Evolutionary conservation across 106 monocot species (phyloP).

Genomic region (Dendrobium huoshanense): DNA sequence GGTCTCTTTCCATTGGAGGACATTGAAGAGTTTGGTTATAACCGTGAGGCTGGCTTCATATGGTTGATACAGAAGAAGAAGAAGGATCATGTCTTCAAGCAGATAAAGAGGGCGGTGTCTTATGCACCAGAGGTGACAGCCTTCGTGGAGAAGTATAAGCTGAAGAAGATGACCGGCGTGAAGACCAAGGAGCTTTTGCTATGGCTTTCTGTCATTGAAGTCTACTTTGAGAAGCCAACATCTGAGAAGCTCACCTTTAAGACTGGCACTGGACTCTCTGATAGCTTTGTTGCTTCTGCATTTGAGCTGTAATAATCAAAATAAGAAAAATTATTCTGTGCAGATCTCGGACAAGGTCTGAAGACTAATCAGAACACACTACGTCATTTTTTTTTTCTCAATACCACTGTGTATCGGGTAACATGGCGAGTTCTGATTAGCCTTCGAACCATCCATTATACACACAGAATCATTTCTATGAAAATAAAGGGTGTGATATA

Average conservation of each 20-base stretch:
- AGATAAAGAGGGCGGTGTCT: constrained; percentile 14
- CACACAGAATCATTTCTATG: too few relatives aligned
- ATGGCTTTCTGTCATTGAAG: constrained; percentile 13
- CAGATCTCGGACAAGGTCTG: too few relatives aligned
- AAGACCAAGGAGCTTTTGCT: constrained; percentile 17
- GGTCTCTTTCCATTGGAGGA: too few relatives aligned
- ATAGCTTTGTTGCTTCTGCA: constrained; percentile 15
- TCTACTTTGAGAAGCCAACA: constrained; percentile 7
- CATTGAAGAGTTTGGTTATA: too few relatives aligned
- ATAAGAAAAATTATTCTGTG: too few relatives aligned
- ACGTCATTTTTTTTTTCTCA: too few relatives aligned
- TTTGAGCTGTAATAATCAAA: neutral
- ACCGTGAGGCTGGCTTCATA: neutral
- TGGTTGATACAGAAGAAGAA: constrained; percentile 11
- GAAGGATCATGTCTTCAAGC: constrained; percentile 9
- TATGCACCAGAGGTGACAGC: constrained; percentile 13
- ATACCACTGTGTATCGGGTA: too few relatives aligned
- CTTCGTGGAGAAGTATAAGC: constrained; percentile 2
- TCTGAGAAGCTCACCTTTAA: constrained; percentile 15
- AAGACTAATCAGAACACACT: neutral
- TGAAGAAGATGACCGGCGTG: constrained; percentile 16
- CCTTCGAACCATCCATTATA: rapidly evolving
- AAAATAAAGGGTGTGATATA: too few relatives aligned
- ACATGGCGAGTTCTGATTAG: too few relatives aligned
- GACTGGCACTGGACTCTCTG: constrained; percentile 6